Evolutionary conservation across 331 rosid genomes (phyloP).

Genomic region (Erythrophleum ivorense): DNA sequence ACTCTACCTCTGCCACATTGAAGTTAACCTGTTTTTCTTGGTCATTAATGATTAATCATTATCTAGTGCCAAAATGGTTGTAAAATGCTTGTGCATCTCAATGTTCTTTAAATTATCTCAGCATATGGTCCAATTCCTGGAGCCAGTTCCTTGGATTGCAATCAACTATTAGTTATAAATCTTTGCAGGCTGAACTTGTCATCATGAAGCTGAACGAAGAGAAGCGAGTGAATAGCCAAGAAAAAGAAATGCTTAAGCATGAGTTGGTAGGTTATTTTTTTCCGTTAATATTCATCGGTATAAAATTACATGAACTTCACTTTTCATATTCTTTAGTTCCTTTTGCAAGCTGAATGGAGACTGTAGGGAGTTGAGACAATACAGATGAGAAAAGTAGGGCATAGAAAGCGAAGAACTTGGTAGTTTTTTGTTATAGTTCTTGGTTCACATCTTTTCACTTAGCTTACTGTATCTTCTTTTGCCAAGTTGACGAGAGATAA

Average conservation of each 20-base stretch:
- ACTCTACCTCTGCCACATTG: conserved; percentile 7
- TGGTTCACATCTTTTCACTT: conserved; percentile 5
- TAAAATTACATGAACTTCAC: neutral
- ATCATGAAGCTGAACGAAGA: conserved; percentile 70
- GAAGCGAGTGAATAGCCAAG: conserved; percentile 51
- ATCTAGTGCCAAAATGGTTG: conserved; percentile 4
- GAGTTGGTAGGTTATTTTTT: conserved; percentile 65
- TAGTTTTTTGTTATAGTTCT: conserved; percentile 4
- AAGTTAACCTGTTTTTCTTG: conserved; percentile 21
- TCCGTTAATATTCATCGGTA: neutral
- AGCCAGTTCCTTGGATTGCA: conserved; percentile 37
- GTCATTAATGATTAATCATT: neutral
- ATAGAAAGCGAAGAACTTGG: neutral
- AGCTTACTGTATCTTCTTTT: conserved; percentile 14
- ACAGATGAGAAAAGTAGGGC: neutral
- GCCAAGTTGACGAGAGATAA: conserved; percentile 5
- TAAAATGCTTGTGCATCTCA: conserved; percentile 26
- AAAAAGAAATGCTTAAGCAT: conserved; percentile 63
- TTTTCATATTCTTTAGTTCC: conserved; percentile 19
- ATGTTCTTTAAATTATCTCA: conserved; percentile 31
- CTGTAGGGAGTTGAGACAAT: neutral
- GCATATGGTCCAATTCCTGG: conserved; percentile 28
- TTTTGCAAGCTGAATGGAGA: conserved; percentile 4
- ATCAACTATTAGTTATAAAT: conserved; percentile 23
- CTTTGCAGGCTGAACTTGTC: conserved; percentile 71